These are phyloP conservation scores for Fraxinus latifolia DNA, from an alignment of 305 asterid genomes.

Conservation along the genomic window DNA sequence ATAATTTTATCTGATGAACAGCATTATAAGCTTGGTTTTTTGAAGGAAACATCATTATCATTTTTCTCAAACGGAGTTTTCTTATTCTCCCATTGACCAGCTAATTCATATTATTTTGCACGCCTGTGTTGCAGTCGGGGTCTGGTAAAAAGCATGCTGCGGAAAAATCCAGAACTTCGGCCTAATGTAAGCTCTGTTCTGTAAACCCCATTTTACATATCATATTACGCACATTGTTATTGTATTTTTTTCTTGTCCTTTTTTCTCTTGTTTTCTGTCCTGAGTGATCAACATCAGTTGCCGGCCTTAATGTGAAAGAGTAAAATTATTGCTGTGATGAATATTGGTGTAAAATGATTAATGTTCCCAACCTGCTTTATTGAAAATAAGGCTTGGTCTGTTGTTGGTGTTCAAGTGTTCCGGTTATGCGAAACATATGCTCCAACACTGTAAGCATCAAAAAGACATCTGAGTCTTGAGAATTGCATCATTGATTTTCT, in stretches of 20 bases:
- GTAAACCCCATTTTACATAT: slow-evolving; percentile 6
- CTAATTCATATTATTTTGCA: slow-evolving; percentile 18
- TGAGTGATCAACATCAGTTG: not conserved
- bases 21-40: not conserved
- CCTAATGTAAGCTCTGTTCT: slow-evolving; percentile 60
- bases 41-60: not conserved
- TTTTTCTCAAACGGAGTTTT: slow-evolving; percentile 1
- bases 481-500: not conserved
- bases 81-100: slow-evolving; percentile 10
- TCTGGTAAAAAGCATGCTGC: slow-evolving; percentile 87
- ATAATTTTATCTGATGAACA: not conserved
- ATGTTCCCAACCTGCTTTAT: not conserved
- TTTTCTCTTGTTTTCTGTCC: slow-evolving; percentile 6
- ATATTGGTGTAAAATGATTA: not conserved
- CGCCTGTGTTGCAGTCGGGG: slow-evolving; percentile 61
- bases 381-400: not conserved
- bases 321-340: not conserved
- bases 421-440: not conserved
- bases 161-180: slow-evolving; percentile 82
- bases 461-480: not conserved
- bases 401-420: not conserved
- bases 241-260: not conserved
- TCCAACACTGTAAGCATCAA: not conserved
- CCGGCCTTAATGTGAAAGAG: not conserved
- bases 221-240: slow-evolving; percentile 8